Evolutionary conservation across 2,329 filamentous ascomycete genomes (phyloP).

Genomic region (Aphanoascus verrucosus): DNA sequence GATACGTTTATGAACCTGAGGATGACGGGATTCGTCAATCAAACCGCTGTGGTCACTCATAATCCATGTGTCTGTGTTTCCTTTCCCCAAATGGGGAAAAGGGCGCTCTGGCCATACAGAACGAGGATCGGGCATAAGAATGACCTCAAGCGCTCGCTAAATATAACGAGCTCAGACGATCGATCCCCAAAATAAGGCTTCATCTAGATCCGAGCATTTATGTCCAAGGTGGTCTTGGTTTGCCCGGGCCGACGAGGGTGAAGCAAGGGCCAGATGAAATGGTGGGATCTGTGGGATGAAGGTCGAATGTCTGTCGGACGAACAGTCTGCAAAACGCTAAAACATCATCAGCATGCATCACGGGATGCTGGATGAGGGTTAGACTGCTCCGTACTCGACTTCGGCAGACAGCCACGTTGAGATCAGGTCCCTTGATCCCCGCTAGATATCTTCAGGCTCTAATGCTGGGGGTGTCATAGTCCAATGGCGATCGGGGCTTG

Average conservation of each 20-base stretch:
- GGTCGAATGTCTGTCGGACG: not conserved
- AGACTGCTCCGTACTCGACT: not conserved
- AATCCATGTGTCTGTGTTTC: constrained; percentile 9
- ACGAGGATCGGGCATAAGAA: constrained; percentile 3
- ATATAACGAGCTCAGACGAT: constrained; percentile 1
- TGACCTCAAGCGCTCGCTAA: not conserved
- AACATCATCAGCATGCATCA: not conserved
- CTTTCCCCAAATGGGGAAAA: constrained; percentile 2
- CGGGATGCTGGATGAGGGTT: constrained; percentile 4
- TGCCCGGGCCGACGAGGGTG: constrained; percentile 1
- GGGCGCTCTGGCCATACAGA: not conserved
- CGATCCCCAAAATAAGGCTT: constrained; percentile 6
- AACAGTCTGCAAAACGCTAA: constrained; percentile 2
- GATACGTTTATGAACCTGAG: not conserved
- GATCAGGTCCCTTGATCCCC: constrained; percentile 9
- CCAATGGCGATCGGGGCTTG: constrained; percentile 11
- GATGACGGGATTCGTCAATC: constrained; percentile 9
- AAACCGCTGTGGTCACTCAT: constrained; percentile 5
- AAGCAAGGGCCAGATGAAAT: not conserved
- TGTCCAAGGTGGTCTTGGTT: not conserved
- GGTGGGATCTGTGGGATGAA: not conserved
- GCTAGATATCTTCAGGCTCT: constrained; percentile 9
- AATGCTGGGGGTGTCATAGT: constrained; percentile 5
- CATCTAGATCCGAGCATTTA: not conserved
- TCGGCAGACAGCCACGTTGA: constrained; percentile 9